Evolutionary conservation across 345 rosid genomes (phyloP).

Genomic region (Streptanthus diversifolius): DNA sequence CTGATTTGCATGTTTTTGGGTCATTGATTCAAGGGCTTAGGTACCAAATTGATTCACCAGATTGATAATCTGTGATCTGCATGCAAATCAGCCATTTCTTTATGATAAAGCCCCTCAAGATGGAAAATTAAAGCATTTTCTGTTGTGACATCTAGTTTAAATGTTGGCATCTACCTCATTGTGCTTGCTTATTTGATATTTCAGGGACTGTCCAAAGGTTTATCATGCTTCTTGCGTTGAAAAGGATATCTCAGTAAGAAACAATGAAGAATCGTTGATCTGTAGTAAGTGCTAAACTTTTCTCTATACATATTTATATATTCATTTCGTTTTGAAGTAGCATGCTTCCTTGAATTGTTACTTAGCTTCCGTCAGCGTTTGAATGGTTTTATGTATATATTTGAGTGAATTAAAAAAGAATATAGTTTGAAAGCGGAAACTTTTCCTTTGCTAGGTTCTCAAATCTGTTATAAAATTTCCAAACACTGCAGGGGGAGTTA

Average conservation of each 20-base stretch:
- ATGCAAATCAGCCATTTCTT: background rate
- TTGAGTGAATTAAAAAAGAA: background rate
- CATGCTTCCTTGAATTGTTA: background rate
- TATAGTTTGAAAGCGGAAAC: background rate
- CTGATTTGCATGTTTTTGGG: background rate
- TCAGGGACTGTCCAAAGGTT: constrained; percentile 37
- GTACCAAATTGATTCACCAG: background rate
- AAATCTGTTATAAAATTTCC: background rate
- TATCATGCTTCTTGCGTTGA: constrained; percentile 26
- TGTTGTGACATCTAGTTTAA: background rate
- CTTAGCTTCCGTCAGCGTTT: background rate
- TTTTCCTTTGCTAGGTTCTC: background rate
- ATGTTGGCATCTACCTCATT: background rate
- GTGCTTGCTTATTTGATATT: background rate
- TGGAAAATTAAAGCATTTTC: background rate
- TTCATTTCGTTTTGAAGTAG: background rate
- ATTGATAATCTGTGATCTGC: background rate
- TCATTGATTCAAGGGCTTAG: background rate
- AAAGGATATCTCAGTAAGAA: background rate
- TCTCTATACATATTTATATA: background rate
- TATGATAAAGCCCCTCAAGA: background rate
- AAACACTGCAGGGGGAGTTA: background rate
- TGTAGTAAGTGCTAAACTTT: constrained; percentile 27
- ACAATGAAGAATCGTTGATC: constrained; percentile 19
- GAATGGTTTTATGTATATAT: background rate